phyloP scores from a whole-genome alignment of 345 rosid genomes.

The Citrus unshiu region DNA sequence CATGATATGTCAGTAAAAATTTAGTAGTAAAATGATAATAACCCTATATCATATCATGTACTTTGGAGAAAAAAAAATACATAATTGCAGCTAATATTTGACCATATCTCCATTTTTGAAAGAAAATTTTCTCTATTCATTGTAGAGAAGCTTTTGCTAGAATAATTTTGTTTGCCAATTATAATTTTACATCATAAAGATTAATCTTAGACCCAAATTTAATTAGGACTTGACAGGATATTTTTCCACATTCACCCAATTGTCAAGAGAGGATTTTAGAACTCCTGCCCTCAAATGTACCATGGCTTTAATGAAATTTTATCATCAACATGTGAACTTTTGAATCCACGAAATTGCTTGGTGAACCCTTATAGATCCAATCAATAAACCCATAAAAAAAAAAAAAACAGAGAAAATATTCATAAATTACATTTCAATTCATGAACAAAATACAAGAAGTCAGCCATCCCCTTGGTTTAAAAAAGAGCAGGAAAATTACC shows the following conservation, averaged over 20 bases:
- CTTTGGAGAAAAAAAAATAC: neutral
- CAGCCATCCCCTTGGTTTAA: neutral
- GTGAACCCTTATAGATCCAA: neutral
- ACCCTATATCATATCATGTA: no score
- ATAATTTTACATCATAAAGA: neutral
- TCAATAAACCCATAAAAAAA: neutral
- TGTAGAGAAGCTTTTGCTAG: neutral
- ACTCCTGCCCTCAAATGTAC: neutral
- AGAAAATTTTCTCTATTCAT: neutral
- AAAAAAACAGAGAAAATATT: neutral
- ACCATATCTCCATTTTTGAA: neutral
- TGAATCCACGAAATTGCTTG: neutral
- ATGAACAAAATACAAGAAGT: neutral
- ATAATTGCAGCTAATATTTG: neutral
- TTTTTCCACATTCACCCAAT: neutral
- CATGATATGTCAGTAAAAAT: no score
- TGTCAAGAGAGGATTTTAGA: neutral
- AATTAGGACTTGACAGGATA: neutral
- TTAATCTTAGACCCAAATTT: neutral
- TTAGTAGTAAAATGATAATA: no score
- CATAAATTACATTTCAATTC: neutral
- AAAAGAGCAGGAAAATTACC: no score
- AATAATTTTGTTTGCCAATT: neutral
- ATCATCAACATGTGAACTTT: neutral
- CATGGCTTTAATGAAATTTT: neutral